Evolutionary conservation across 2,329 filamentous ascomycete genomes (phyloP), one percentile per base, ranked within the genome.

Genomic region (Cytospora piceae): DNA sequence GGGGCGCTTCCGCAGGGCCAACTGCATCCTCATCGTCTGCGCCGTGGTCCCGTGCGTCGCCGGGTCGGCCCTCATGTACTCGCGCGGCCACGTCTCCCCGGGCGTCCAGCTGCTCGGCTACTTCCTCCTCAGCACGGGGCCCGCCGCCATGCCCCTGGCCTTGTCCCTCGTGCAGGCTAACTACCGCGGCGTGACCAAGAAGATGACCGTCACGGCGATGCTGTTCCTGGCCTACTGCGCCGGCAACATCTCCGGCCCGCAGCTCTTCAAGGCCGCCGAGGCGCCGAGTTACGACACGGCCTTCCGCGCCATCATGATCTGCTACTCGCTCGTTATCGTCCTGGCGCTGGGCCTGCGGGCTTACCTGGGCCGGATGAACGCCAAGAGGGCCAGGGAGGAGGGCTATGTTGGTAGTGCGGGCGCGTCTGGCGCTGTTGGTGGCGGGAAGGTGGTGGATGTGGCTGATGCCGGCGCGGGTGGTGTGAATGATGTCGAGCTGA

Each of bases 121-220:
- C 73, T 87, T 87, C 70, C 73, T 87, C 12, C 77, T 87, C 4
- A 81, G 81, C 0, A 81, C 82, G 0, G 84, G 84, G 0, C 81
- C 85, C 0, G 78, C 82, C 0, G 81, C 81, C 1, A 79, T 87
- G 74, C 85, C 85, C 0, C 78, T 88, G 1, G 79, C 80, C 14
- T 79, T 87, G 74, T 81, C 84, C 0, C 79, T 87, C 0, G 81
- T 86, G 4, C 82, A 84, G 71, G 78, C 82, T 20, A 87, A 87
- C 71, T 84, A 81, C 69, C 79, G 81, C 15, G 85, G 85, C 20
- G 82, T 85, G 24, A 85, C 84, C 37, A 87, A 87, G 77, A 87
- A 86, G 73, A 84, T 85, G 79, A 85, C 84, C 8, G 81, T 86
- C 63, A 86, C 83, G 1, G 83, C 83, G 0, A 70, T 87, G 70